Evolutionary conservation across 352 stramenopile species (phyloP), one percentile per base, ranked within the genome.

Genomic region (Pythium graminicola): DNA sequence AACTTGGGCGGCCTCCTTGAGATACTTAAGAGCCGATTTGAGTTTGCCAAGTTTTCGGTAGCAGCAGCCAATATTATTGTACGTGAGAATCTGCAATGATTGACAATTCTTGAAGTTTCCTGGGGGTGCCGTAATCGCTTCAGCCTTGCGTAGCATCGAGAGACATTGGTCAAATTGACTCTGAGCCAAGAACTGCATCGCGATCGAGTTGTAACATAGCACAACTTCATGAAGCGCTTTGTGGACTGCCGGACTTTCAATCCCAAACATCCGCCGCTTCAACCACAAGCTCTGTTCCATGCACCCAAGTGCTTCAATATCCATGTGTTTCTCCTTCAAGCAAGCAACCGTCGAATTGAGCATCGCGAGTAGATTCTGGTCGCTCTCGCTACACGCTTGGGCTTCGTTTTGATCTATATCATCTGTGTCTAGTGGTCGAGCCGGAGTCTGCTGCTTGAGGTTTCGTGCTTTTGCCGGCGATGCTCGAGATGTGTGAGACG

Each of bases 11-110:
- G 81, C 81, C 28, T 86, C 73, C 35, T 86, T 70, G 5, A 91
- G 50, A 61, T 89, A 91, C 53, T 86, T 85, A 11, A 89, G 59
- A 14, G 81, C 77, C 1, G 76, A 83, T 49, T 83, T 80, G 7
- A 88, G 64, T 47, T 88, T 85, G 19, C 71, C 72, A 14, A 91
- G 57, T 32, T 86, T 91, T 4, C 81, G 81, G 58, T 89, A 91
- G 44, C 77, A 89, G 54, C 81, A 89, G 17, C 77, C 81, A 17
- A 91, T 73, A 55, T 89, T 91, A 52, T 91, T 91, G 61, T 79
- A 86, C 23, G 81, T 91, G 27, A 91, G 67, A 46, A 91, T 86
- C 52, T 85, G 77, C 4, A 89, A 57, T n/a, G 81, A 75, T 39
- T 88, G 66, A 20, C 70, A 78, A 39, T 70, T 60, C 16, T 59